Evolutionary conservation across 2,329 filamentous ascomycete genomes (phyloP), one percentile per base, ranked within the genome.

Genomic region (Arthrobotrys megalospora): DNA sequence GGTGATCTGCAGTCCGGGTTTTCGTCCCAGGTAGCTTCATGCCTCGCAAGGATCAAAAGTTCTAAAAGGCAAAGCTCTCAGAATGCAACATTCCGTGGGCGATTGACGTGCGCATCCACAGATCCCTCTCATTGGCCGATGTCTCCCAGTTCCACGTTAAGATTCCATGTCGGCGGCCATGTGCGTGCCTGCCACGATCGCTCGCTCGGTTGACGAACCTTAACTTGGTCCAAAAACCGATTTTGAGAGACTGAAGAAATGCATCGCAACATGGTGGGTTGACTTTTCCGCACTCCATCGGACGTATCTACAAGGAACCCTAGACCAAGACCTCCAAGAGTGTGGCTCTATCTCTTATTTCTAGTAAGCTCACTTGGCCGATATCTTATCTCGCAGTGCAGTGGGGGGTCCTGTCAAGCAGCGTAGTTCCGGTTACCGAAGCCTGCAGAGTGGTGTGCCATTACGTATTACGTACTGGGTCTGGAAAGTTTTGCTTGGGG

Each of bases 381-480:
- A 47, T 71, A 58, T 60, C 69, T 73, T 73, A 73, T 73, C 69
- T 73, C 58, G 55, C 45, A 11, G 16, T 48, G n/a, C n/a, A n/a
- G n/a, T n/a, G n/a, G 48, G 62, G 48, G 62, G 60, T 62, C 12
- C 36, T 34, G 16, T 34, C 32, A 19, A 43, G 32, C 32, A 21
- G 10, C 45, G 16, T 19, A 38, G 43, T 50, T 70, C 67, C 67
- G 67, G 53, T 47, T 63, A 47, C 67, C 53, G 53, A 71, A 45
- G 2, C 8, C 36, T 60, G 36, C 55, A 32, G 11, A 41, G 55
- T 60, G 55, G 45, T 63, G 21, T 53, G 38, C 28, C 24, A 72
- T 72, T 72, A 72, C 60, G 69, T 65, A 72, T 72, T 72, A 72
- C 60, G 69, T 65, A 72, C 48, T 66, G 36, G 16, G 16, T 14